Base-by-base conservation (phyloP, 441 rosid genomes). In the Populus tomentosa region DNA sequence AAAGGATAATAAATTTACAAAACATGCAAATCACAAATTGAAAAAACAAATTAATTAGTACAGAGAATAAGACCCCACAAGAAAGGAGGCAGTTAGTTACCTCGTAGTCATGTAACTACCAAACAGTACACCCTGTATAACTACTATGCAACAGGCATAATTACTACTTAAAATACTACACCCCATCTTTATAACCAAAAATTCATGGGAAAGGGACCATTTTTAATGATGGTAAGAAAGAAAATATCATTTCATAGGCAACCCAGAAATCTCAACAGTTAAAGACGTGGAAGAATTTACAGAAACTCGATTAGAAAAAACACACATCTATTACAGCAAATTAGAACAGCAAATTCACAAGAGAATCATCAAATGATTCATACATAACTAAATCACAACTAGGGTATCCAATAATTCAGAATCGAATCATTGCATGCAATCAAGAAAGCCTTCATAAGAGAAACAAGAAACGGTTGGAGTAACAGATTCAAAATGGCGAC, bases 361-460 rank as follows among this genome's bases (percentile, higher is more conserved):
- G 30, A 53, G 11, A 74, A 32, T n/a, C 20, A 28, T 10, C 18
- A 14, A 2, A 64, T 11, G 33, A 28, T 64, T 36, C 28, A 9
- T 13, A 61, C 53, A 73, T 56, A 73, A 71, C 38, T 28, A 23
- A 56, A 78, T 71, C 65, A 16, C 7, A 80, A 56, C 10, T 65
- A 18, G 64, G 36, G 14, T 65, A 38, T 13, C 36, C 33, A 61
- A 59, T 7, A 74, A 63, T n/a, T 53, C 78, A 68, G 71, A 81
- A 71, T 23, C 40, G 62, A 81, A 67, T 40, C 65, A 77, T 68
- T 84, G 81, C 86, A 81, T 75, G 82, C 35, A 62, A 71, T 50
- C 77, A 68, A 75, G 28, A 79, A 68, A 50, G 32, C 40, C 53
- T 8, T 23, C 10, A 50, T 13, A 53, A 46, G 40, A 16, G 61